Base-by-base conservation (phyloP, 352 stramenopile genomes). In the Phytophthora constricta region DNA sequence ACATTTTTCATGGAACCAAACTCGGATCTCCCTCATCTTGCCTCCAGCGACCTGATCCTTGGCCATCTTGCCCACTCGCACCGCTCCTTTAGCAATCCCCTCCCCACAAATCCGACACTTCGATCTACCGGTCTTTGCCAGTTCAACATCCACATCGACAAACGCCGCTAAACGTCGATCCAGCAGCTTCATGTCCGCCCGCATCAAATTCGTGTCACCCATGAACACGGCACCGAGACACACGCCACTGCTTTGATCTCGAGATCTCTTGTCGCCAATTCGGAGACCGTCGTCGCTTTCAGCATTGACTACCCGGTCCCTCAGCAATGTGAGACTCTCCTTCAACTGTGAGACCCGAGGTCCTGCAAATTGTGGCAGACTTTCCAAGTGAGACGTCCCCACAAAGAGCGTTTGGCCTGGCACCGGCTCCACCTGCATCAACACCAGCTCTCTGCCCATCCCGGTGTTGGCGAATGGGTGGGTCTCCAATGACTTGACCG, bases 141-240 rank as follows among this genome's bases (percentile, higher is more conserved):
- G 42, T 42, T 92, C 86, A 5, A 92, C 65, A 8, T 80, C 76
- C 25, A 94, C 50, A 49, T 86, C 73, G 3, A 65, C 72, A 13
- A 77, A 56, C 1, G 27, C 62, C 0, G 70, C 71, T 9, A 79
- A 51, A 19, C 56, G 41, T 33, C 61, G 39, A 66, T 92, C 84
- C 51, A 92, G 63, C 19, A 90, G 54, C 48, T 80, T 86, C 68
- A 91, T 77, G 47, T 94, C 86, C 0, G 63, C 63, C 19, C 70
- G 70, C 20, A 94, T 45, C 23, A 94, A 58, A 65, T 94, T 92
- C 4, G 69, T 92, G 47, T 94, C 86, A 20, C 82, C 86, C 84
- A 94, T 92, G 58, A 94, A 84, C 2, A 94, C 58, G 2, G 82
- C 82, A 8, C 86, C 86, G 1, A 92, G 48, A 53, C 81, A 89